Conservation (phyloP, 257 asterid species). For the Solanum ossicruentum region DNA sequence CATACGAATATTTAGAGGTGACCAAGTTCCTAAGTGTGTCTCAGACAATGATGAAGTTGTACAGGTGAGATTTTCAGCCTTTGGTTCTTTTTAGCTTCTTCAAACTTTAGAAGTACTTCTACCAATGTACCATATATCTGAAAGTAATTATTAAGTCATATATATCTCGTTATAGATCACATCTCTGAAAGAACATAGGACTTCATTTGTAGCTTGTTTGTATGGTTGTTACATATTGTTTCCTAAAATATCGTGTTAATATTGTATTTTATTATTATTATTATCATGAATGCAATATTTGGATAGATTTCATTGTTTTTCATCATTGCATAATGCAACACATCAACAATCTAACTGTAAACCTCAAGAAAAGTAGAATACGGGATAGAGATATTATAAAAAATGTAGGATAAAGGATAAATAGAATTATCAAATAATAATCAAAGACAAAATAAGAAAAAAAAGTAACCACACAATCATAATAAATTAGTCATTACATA, state of each 20-base stretch:
- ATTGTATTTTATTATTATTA: not conserved
- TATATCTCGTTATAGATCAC: not conserved
- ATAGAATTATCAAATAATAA: not conserved
- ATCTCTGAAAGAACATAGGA: not conserved
- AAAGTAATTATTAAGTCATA: not conserved
- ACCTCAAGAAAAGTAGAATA: not conserved
- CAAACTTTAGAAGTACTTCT: not conserved
- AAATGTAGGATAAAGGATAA: not conserved
- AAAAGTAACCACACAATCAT: not conserved
- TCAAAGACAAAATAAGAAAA: not conserved
- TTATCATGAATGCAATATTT: not conserved
- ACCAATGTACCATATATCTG: not conserved
- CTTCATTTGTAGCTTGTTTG: not conserved
- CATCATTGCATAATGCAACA: not conserved
- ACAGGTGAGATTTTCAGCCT: constrained; percentile 30
- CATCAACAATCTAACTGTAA: not conserved
- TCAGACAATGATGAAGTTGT: constrained; percentile 40
- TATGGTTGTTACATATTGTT: not conserved
- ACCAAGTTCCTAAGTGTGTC: constrained; percentile 56
- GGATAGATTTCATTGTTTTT: not conserved
- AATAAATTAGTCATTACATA: not conserved
- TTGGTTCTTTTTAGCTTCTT: not conserved
- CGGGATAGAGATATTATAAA: not conserved
- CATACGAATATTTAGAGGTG: constrained; percentile 34
- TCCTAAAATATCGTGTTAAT: not conserved